Conservation (phyloP, 225 moss, liverwort and hornwort species). For the Sphagnum tenellum region DNA sequence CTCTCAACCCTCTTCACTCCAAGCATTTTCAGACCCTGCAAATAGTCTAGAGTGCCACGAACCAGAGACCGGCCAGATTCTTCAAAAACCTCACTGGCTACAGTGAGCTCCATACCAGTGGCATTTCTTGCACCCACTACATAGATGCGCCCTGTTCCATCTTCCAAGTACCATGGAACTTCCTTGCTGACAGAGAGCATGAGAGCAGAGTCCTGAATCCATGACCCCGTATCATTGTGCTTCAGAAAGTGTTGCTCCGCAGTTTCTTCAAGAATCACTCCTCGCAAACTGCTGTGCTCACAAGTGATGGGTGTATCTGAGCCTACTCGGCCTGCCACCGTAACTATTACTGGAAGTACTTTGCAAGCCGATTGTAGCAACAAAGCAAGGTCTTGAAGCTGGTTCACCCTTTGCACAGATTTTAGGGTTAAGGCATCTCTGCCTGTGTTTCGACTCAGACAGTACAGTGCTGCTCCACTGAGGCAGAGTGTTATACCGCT, state of each 20-base stretch:
- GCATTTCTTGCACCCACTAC: constrained; percentile 89
- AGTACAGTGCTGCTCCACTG: constrained; percentile 90
- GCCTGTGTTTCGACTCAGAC: constrained; percentile 82
- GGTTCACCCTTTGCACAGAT: constrained; percentile 78
- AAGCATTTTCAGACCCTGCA: constrained; percentile 98
- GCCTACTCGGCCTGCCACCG: constrained; percentile 90
- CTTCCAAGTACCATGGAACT: constrained; percentile 97
- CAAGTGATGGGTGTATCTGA: constrained; percentile 82
- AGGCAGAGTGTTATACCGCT: constrained; percentile 86
- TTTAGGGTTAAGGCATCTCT: constrained; percentile 48
- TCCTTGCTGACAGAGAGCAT: constrained; percentile 96
- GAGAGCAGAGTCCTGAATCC: constrained; percentile 97
- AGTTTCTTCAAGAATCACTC: constrained; percentile 92
- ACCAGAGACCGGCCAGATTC: constrained; percentile 97
- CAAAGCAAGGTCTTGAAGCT: constrained; percentile 72
- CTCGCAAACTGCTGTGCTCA: constrained; percentile 85
- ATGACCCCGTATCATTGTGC: constrained; percentile 96
- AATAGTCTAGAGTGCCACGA: constrained; percentile 94
- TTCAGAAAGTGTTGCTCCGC: constrained; percentile 97
- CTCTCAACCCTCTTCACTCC: constrained; percentile 96
- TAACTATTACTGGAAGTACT: constrained; percentile 83
- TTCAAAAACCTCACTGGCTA: constrained; percentile 93
- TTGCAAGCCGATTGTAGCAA: constrained; percentile 82
- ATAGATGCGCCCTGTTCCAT: constrained; percentile 75
- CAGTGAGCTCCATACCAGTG: constrained; percentile 89